Base-by-base conservation (phyloP, 2,329 filamentous ascomycete genomes). In the Boeremia exigua region DNA sequence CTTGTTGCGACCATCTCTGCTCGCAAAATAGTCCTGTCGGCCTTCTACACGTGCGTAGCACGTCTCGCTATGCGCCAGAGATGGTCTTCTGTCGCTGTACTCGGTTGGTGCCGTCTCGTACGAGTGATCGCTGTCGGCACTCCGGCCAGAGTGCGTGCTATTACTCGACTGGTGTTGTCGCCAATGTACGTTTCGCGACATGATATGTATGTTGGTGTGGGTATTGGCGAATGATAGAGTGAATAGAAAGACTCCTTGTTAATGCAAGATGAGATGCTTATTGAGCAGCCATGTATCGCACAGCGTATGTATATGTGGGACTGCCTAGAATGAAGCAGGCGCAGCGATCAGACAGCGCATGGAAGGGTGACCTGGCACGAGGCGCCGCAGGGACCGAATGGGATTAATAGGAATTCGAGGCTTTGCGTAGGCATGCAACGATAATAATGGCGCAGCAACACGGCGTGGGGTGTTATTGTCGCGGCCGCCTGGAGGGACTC, bases 101-200 rank as follows among this genome's bases (percentile, higher is more conserved):
- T 74, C 72, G 34, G 72, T 73, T 27, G 72, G 67, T 17, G 67
- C 68, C 3, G 71, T 75, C 36, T 72, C 69, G 58, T 70, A 69
- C 43, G 73, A 73, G 38, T 63, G 69, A 34, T 64, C 65, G 59
- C 69, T 71, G 50, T 61, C 60, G 47, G 63, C 66, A 65, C 71
- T 75, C 56, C 66, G 67, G 44, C 54, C 64, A 15, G 69, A 71
- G 37, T 63, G 53, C 48, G 66, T 69, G 59, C 67, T 72, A 54
- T 69, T 61, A 56, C 70, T 72, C n/a, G 71, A 70, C 51, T 71
- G 62, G 40, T 70, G 58, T 53, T 68, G 68, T 46, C 66, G 63
- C 69, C 70, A 72, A 53, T 74, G 69, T 48, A 66, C 62, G 54
- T 62, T 67, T 28, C 63, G 71, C 38, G 73, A 64, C 73, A 75